Evolutionary conservation across 2,329 filamentous ascomycete species (phyloP).

Genomic region (Talaromyces sp.): DNA sequence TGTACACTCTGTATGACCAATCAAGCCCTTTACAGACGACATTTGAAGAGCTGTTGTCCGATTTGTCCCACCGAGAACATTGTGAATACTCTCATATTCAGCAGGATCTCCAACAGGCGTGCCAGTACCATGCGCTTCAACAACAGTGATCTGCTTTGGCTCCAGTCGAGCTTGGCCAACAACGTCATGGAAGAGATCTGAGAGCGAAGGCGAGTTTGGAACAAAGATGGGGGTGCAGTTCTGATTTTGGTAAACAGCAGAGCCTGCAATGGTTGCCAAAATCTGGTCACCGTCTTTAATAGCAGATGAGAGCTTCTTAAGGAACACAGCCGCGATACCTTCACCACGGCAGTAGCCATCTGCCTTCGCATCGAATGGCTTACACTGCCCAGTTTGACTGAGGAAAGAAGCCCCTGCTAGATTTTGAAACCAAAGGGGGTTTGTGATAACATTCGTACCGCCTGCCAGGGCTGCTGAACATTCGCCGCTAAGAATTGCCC

Average conservation of each 20-base stretch:
- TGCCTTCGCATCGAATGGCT: constrained; percentile 42
- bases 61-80: constrained; percentile 2
- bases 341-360: constrained; percentile 51
- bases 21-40: constrained; percentile 25
- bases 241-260: constrained; percentile 29
- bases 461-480: constrained; percentile 22
- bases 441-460: constrained; percentile 23
- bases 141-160: constrained; percentile 31
- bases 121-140: constrained; percentile 33
- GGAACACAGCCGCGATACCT: constrained; percentile 44
- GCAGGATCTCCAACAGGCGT: constrained; percentile 25
- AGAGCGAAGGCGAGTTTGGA: constrained; percentile 31
- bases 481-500: constrained; percentile 26
- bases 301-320: constrained; percentile 48
- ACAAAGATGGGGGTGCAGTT: constrained; percentile 25
- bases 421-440: constrained; percentile 27
- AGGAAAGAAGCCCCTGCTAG: constrained; percentile 45
- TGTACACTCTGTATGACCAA: constrained; percentile 32
- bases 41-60: constrained; percentile 2
- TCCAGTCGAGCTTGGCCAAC: constrained; percentile 28
- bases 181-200: constrained; percentile 30
- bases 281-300: constrained; percentile 42
- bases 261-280: constrained; percentile 28
- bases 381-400: constrained; percentile 48
- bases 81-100: constrained; percentile 13